Conservation (phyloP, 225 moss, liverwort and hornwort genomes). For the Polytrichum formosum region DNA sequence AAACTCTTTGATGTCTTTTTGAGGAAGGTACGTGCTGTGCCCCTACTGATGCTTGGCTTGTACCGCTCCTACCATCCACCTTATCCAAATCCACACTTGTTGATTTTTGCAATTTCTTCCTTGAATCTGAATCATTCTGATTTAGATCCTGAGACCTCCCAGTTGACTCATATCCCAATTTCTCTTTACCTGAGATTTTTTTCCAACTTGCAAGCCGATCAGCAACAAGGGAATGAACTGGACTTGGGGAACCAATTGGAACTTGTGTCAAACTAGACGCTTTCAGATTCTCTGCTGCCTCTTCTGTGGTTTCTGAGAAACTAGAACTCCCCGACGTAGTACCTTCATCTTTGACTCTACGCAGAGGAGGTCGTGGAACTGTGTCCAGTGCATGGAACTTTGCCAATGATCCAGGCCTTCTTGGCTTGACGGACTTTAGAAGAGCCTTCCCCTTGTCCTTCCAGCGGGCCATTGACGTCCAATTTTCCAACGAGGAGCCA, state of each 20-base stretch:
- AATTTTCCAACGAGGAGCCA: slow-evolving; percentile 40
- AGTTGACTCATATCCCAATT: slow-evolving; percentile 23
- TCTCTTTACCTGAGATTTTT: slow-evolving; percentile 34
- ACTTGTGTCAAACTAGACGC: slow-evolving; percentile 9
- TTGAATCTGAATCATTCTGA: slow-evolving; percentile 14
- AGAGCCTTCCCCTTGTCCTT: slow-evolving; percentile 54
- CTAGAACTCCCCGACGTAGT: slow-evolving; percentile 31
- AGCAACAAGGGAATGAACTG: slow-evolving; percentile 70
- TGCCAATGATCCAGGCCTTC: slow-evolving; percentile 15
- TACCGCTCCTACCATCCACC: slow-evolving; percentile 24
- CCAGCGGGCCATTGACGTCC: slow-evolving; percentile 40
- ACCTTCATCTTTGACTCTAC: slow-evolving; percentile 18
- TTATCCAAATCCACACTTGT: slow-evolving; percentile 16
- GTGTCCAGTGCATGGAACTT: slow-evolving; percentile 16
- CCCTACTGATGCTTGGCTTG: slow-evolving; percentile 19
- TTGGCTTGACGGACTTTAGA: slow-evolving; percentile 23
- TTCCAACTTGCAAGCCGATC: slow-evolving; percentile 71
- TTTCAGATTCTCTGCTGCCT: slow-evolving; percentile 16
- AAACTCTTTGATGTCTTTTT: slow-evolving; percentile 56
- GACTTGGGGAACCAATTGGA: slow-evolving; percentile 32
- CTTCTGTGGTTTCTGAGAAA: slow-evolving; percentile 27
- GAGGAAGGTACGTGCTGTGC: slow-evolving; percentile 21
- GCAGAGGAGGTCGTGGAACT: slow-evolving; percentile 6
- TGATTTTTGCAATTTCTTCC: slow-evolving; percentile 8
- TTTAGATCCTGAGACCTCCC: slow-evolving; percentile 7